These are phyloP conservation scores for Colletotrichum tropicicola DNA, from an alignment of 2,329 filamentous ascomycete species.

Conservation along the genomic window DNA sequence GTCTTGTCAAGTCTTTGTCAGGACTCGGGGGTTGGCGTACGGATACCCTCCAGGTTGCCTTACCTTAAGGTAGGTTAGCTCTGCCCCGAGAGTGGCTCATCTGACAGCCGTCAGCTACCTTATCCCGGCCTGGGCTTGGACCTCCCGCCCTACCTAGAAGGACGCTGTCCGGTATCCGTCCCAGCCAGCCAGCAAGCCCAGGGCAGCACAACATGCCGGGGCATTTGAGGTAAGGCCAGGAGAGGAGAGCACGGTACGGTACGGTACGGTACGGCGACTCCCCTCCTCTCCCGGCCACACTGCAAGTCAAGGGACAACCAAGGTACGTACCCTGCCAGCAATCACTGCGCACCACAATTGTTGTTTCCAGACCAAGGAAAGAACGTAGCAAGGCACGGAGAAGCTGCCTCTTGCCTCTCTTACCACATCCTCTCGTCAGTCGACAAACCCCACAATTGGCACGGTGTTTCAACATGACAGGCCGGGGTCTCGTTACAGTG, in stretches of 20 bases:
- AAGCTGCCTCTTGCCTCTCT: slow-evolving; percentile 2
- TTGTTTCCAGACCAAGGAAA: slow-evolving; percentile 4
- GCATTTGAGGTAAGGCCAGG: no score
- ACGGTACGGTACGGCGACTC: not conserved
- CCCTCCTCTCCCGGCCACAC: no score
- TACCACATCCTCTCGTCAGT: not conserved
- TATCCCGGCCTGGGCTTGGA: not conserved
- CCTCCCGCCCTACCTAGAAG: not conserved
- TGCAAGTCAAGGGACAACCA: not conserved
- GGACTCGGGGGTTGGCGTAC: no score
- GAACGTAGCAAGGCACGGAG: not conserved
- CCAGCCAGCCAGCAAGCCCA: no score
- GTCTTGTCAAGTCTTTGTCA: not conserved
- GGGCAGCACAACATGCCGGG: no score
- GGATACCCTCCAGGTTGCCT: no score
- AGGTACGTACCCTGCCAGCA: not conserved
- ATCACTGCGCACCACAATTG: not conserved
- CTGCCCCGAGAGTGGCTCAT: slow-evolving; percentile 12
- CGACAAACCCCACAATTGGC: not conserved
- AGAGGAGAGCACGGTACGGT: not conserved
- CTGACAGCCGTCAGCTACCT: slow-evolving; percentile 20
- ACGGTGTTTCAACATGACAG: slow-evolving; percentile 4
- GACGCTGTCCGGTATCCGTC: no score
- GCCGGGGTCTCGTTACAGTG: not conserved
- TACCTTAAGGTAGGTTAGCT: no score